Percentiles rank a stretch among this genome's conserved stretches.
phyloP scores from a whole-genome alignment of 2,329 filamentous ascomycete species.

The Monosporascus sp. region DNA sequence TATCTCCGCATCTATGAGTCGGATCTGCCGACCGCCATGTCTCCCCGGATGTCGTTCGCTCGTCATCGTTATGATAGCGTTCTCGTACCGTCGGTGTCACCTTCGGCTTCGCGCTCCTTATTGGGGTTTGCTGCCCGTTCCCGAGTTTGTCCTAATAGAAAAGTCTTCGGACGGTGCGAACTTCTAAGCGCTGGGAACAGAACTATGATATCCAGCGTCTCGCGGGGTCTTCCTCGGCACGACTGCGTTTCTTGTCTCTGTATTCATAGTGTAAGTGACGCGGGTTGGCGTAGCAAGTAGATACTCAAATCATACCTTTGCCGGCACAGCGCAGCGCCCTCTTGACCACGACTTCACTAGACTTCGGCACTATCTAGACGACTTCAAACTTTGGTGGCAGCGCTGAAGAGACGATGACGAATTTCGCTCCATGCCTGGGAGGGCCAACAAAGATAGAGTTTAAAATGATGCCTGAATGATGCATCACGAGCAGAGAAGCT shows the following conservation, averaged over 20 bases:
- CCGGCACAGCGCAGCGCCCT: too few relatives aligned
- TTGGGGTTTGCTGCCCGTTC: background rate
- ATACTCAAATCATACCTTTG: too few relatives aligned
- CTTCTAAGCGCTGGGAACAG: constrained; percentile 4
- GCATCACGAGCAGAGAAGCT: background rate
- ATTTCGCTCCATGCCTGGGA: background rate
- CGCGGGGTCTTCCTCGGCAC: background rate
- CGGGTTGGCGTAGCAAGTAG: too few relatives aligned
- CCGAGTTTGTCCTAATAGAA: too few relatives aligned
- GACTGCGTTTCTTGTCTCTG: background rate
- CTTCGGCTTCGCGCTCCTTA: background rate
- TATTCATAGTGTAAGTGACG: background rate
- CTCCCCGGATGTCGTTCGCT: constrained; percentile 15
- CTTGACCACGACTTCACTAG: too few relatives aligned
- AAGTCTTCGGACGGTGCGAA: background rate
- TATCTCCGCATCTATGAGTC: constrained; percentile 21
- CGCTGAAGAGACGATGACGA: too few relatives aligned
- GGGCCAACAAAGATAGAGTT: background rate
- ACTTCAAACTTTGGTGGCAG: background rate
- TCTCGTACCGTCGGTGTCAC: background rate
- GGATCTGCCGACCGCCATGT: constrained; percentile 12
- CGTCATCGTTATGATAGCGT: constrained; percentile 13
- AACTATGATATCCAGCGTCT: constrained; percentile 1
- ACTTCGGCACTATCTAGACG: background rate
- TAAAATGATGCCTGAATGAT: background rate